These are phyloP conservation scores for Trichoderma breve DNA, from an alignment of 2,329 filamentous ascomycete species.

Conservation along the genomic window DNA sequence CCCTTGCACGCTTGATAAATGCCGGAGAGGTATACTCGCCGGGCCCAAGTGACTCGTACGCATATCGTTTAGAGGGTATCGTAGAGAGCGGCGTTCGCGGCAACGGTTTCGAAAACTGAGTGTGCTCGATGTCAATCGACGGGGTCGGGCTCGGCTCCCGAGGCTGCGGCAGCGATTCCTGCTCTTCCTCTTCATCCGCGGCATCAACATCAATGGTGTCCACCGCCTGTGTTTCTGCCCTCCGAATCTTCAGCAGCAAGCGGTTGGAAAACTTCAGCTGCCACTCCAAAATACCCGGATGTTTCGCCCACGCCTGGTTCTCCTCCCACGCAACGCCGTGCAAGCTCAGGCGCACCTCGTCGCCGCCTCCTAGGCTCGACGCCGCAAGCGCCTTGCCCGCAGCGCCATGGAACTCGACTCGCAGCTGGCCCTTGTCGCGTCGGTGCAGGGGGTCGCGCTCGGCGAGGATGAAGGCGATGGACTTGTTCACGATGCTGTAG, in stretches of 20 bases:
- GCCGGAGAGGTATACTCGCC: constrained; percentile 73
- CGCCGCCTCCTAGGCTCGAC: constrained; percentile 71
- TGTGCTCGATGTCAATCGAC: neutral
- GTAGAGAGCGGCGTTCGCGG: constrained; percentile 7
- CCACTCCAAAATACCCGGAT: constrained; percentile 56
- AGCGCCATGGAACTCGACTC: constrained; percentile 69
- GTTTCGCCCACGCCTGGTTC: constrained; percentile 46
- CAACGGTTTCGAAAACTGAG: constrained; percentile 11
- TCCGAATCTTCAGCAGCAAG: constrained; percentile 44
- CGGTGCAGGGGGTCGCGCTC: constrained; percentile 83
- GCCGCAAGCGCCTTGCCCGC: constrained; percentile 68
- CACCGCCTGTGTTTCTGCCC: constrained; percentile 45
- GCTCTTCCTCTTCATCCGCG: constrained; percentile 24
- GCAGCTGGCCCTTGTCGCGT: constrained; percentile 73
- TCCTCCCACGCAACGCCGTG: constrained; percentile 65
- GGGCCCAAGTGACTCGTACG: constrained; percentile 37
- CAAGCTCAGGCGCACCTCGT: constrained; percentile 68
- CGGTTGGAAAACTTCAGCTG: constrained; percentile 55
- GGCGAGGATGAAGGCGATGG: constrained; percentile 75
- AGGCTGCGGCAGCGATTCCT: neutral
- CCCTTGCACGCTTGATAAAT: constrained; percentile 68
- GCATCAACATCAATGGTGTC: constrained; percentile 53
- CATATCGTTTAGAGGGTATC: constrained; percentile 35
- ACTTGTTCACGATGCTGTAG: constrained; percentile 73
- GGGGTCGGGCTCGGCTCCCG: neutral